Conservation (phyloP, 257 asterid species). For the Scutellaria galericulata region DNA sequence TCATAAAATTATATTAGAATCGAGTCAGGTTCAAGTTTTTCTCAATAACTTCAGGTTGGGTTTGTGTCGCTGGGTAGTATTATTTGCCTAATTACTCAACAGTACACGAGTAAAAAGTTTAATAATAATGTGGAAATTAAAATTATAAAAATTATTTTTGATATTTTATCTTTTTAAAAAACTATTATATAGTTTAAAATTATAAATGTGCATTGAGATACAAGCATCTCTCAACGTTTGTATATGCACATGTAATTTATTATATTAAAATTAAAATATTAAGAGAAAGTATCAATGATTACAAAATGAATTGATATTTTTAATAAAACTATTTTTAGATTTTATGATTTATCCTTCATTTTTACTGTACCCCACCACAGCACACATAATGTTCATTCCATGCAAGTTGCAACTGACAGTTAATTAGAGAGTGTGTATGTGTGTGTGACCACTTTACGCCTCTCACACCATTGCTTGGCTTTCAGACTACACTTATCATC, state of each 20-base stretch:
- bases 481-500: neutral
- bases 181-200: neutral
- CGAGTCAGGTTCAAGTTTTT: too few species aligned
- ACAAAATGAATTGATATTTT: too few species aligned
- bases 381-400: constrained; percentile 10
- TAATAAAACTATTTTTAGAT: too few species aligned
- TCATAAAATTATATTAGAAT: too few species aligned
- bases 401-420: constrained; percentile 4
- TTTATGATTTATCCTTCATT: neutral
- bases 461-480: constrained; percentile 22
- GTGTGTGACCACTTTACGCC: neutral
- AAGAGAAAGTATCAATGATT: neutral
- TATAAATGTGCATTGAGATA: neutral
- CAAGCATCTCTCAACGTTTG: neutral
- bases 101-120: too few species aligned
- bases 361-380: neutral
- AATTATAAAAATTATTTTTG: too few species aligned
- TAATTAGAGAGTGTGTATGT: neutral
- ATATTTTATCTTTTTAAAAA: too few species aligned
- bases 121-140: too few species aligned
- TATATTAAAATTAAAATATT: neutral
- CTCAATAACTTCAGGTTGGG: too few species aligned
- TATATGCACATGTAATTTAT: neutral
- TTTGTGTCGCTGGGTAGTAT: neutral
- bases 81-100: neutral